Base-by-base conservation (phyloP, 768 basidiomycete species). In the Fibroporia radiculosa region DNA sequence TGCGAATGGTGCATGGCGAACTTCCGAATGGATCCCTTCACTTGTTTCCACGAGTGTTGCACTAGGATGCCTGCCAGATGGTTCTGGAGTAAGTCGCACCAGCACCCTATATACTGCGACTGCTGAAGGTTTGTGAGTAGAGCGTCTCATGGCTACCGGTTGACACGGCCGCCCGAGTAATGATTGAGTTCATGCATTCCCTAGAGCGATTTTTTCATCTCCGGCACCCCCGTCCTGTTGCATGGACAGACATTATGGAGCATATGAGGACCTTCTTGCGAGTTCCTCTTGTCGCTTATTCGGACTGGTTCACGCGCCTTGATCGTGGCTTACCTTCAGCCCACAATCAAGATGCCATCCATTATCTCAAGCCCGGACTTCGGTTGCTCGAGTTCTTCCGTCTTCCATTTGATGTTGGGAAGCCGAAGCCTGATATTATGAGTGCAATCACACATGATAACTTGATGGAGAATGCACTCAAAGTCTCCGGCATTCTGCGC, bases 91-190 rank as follows among this genome's bases (percentile, higher is more conserved):
- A 22, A 16, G 42, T 35, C 14, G 8, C 34, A 35, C 16, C n/a
- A n/a, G 8, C 29, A n/a, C n/a, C n/a, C 29, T 31, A 31, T 31
- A 31, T 35, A 18, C 34, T 12, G 13, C 8, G 34, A 18, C 20
- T 35, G 10, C 16, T 18, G 16, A 35, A 12, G 20, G 20, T 19
- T 35, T 6, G 34, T 12, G 14, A 8, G n/a, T 36, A 73, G 70
- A 45, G 50, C 6, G 55, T 68, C 12, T 70, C 69, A 0, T 73
- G 72, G 74, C 37, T 75, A 4, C 69, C 73, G 0, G 62, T 64
- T 44, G 62, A 74, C 49, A 56, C 62, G 2, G 70, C 65, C 0
- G 66, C 70, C 0, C 14, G 58, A 22, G 58, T 62, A 0, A 53
- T 72, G 6, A 31, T 66, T 12, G 56, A 59, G 61, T 57, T 57